Evolutionary conservation across 176 grass and related monocot genomes (phyloP).

Genomic region (Hsuehochloa calcarea): DNA sequence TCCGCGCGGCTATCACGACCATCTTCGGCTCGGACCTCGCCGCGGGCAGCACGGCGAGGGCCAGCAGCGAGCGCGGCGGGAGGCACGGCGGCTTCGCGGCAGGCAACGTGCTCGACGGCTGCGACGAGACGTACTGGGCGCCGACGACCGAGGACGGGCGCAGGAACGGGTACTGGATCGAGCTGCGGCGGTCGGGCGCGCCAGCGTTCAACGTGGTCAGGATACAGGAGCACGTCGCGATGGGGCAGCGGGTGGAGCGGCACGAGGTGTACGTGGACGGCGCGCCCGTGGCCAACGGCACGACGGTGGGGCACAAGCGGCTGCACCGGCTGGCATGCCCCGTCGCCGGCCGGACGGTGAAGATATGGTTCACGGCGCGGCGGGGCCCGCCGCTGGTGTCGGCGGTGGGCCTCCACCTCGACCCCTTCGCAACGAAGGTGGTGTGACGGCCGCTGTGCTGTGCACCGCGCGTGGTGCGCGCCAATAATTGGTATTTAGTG

Average conservation of each 20-base stretch:
- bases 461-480: neutral
- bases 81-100: conserved; percentile 40
- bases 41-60: conserved; percentile 43
- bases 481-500: neutral
- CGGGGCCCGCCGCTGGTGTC: conserved; percentile 67
- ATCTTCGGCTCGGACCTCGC: conserved; percentile 74
- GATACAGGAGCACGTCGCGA: conserved; percentile 71
- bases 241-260: conserved; percentile 75
- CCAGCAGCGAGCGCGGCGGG: conserved; percentile 74
- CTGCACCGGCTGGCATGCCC: conserved; percentile 63
- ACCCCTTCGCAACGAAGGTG: conserved; percentile 42
- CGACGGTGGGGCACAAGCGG: conserved; percentile 86
- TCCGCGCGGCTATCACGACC: conserved; percentile 49
- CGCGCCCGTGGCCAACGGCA: conserved; percentile 44
- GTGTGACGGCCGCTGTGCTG: neutral
- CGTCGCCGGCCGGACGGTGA: conserved; percentile 49
- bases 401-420: conserved; percentile 73
- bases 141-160: conserved; percentile 23
- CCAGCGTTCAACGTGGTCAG: conserved; percentile 72
- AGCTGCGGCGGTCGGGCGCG: conserved; percentile 35
- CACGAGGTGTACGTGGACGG: conserved; percentile 67
- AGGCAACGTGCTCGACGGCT: conserved; percentile 60
- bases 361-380: conserved; percentile 52
- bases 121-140: conserved; percentile 74
- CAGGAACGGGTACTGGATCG: conserved; percentile 65